Base-by-base conservation (phyloP, 2,329 filamentous ascomycete species). In the Fusarium euwallaceae region DNA sequence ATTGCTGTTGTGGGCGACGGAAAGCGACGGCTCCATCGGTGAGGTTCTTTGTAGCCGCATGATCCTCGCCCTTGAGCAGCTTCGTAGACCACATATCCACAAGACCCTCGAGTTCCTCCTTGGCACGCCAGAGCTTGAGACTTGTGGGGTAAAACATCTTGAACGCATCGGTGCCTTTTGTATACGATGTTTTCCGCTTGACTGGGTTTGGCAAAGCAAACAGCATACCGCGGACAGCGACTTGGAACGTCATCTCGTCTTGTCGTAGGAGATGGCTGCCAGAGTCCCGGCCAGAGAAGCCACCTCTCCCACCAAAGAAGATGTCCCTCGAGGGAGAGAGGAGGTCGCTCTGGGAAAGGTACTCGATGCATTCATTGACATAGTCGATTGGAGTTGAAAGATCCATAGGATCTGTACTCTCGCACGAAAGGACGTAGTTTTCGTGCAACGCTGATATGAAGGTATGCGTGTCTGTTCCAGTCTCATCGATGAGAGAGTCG, bases 131-230 rank as follows among this genome's bases (percentile, higher is more conserved):
- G 12, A 98, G 83, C 76, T 95, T 95, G 48, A 97, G 85, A 65
- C 93, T 95, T 0, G 92, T 92, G 0, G 97, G 97, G 79, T 97
- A 99, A 76, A 95, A 97, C 94, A 99, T 98, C 79, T 94, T 95
- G 84, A 92, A 92, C 1, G 93, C 89, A 78, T 95, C 94, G 43
- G 77, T 86, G 82, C 74, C 83, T 80, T 70, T 87, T 77, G 80
- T 78, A 79, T 85, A 76, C 78, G 82, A 79, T 77, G 86, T 81
- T 87, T 87, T 88, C n/a, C 92, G 89, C 81, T 94, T 96, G 11
- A 99, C 97, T 0, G 96, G 96, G 76, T 90, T 90, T 2, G 97
- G 97, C 3, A 99, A 88, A 11, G 92, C 92, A 81, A 97, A 97
- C 0, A 98, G 84, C 60, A 98, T 84, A 1, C 97, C 97, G 14